phyloP scores from a whole-genome alignment of 1,284 basidiomycete genomes.

The Golubevia sp. region DNA sequence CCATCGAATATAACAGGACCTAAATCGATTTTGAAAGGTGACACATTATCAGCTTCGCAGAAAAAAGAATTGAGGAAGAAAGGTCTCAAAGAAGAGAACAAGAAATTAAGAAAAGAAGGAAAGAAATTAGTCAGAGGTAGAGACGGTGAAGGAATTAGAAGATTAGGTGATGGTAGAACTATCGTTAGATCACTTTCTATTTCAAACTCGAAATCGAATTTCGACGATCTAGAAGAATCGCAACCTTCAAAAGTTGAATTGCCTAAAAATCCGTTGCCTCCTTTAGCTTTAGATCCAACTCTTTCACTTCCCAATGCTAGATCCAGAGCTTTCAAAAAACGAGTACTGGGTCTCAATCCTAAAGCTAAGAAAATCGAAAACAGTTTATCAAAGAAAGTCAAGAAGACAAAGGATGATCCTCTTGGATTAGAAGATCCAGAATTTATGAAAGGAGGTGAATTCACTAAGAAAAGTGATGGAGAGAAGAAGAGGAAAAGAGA shows the following conservation, averaged over 20 bases:
- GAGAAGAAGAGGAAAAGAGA: constrained; percentile 7
- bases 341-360: constrained; percentile 14
- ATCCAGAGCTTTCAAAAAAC: constrained; percentile 36
- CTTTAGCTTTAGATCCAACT: constrained; percentile 21
- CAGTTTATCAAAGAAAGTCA: constrained; percentile 13
- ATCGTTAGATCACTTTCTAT: constrained; percentile 23
- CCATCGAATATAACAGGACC: no score
- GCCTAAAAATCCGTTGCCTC: constrained; percentile 19
- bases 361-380: background rate
- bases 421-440: constrained; percentile 49
- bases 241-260: constrained; percentile 12
- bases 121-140: constrained; percentile 23
- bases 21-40: background rate
- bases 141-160: constrained; percentile 39
- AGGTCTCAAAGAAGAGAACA: constrained; percentile 15
- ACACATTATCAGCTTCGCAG: constrained; percentile 3
- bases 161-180: constrained; percentile 27
- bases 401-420: constrained; percentile 33
- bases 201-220: background rate
- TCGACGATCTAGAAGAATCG: constrained; percentile 13
- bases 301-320: constrained; percentile 32
- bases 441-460: constrained; percentile 45
- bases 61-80: constrained; percentile 11
- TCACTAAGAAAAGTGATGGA: constrained; percentile 14
- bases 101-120: constrained; percentile 12